Conservation (phyloP, 768 basidiomycete genomes). For the Dioszegia hungarica region DNA sequence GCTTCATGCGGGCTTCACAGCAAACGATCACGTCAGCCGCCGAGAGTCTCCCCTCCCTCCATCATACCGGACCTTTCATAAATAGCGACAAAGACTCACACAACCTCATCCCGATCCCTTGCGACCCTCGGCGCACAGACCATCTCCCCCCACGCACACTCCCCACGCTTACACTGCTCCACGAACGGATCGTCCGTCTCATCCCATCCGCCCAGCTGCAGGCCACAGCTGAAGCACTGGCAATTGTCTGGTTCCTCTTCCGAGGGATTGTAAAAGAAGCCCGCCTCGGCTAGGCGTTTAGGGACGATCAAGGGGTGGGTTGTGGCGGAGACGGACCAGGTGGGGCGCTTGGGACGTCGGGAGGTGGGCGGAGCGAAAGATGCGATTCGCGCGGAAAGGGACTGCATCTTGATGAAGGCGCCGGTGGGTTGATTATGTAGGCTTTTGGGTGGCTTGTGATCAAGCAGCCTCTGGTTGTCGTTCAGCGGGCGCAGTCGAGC, state of each 20-base stretch:
- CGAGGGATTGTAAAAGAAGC: conserved; percentile 69
- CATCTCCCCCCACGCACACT: conserved; percentile 77
- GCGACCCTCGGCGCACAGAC: conserved; percentile 62
- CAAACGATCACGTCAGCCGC: too few species aligned
- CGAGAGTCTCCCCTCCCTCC: too few species aligned
- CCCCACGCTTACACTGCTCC: conserved; percentile 72
- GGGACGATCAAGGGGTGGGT: conserved; percentile 64
- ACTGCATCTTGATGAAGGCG: conserved; percentile 28
- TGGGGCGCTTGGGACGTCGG: conserved; percentile 46
- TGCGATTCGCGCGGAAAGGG: conserved; percentile 58
- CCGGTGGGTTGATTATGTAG: background rate
- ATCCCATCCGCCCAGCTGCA: conserved; percentile 80
- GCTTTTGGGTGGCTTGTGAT: background rate
- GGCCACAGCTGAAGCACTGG: conserved; percentile 76
- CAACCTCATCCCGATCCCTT: conserved; percentile 22
- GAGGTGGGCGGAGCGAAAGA: conserved; percentile 63
- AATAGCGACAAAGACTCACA: too few species aligned
- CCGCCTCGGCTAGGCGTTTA: conserved; percentile 72
- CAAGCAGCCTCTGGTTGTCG: too few species aligned
- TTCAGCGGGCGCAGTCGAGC: too few species aligned
- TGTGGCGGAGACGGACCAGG: conserved; percentile 67
- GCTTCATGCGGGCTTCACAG: background rate
- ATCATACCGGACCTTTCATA: too few species aligned
- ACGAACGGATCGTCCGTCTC: conserved; percentile 76
- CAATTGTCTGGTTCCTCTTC: conserved; percentile 61